A percentile compares a stretch with the other conserved stretches of the same genome.
phyloP scores from a whole-genome alignment of 2,329 filamentous ascomycete species.

The Septoria linicola region DNA sequence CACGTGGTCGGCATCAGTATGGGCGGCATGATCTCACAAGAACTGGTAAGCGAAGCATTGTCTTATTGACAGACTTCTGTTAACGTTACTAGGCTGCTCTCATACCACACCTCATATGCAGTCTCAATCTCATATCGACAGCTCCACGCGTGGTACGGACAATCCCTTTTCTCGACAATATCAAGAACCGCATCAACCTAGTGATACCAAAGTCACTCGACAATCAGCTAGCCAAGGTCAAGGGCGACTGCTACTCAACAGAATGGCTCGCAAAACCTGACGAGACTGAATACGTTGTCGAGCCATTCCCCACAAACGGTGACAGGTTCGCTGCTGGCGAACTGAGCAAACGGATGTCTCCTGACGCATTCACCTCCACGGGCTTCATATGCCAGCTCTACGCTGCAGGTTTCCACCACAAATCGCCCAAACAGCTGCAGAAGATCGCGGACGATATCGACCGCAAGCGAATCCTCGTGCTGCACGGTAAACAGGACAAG shows the following conservation, averaged over 20 bases:
- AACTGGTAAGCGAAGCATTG: slow-evolving; percentile 54
- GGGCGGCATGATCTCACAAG: slow-evolving; percentile 91
- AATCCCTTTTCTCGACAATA: slow-evolving; percentile 59
- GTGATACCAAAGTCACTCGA: slow-evolving; percentile 70
- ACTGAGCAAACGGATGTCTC: slow-evolving; percentile 66
- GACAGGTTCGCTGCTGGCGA: slow-evolving; percentile 82
- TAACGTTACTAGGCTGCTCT: slow-evolving; percentile 34
- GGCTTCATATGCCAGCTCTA: slow-evolving; percentile 76
- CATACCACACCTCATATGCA: slow-evolving; percentile 51
- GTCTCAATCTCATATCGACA: slow-evolving; percentile 53
- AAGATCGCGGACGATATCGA: slow-evolving; percentile 68
- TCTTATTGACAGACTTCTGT: neutral
- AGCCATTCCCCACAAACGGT: slow-evolving; percentile 69
- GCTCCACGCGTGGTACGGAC: slow-evolving; percentile 50
- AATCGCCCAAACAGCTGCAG: slow-evolving; percentile 64
- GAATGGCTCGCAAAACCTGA: slow-evolving; percentile 65
- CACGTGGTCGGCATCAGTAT: slow-evolving; percentile 78
- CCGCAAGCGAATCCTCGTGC: slow-evolving; percentile 69
- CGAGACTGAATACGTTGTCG: slow-evolving; percentile 43
- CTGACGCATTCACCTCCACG: slow-evolving; percentile 59
- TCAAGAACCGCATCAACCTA: slow-evolving; percentile 57
- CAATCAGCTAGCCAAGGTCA: slow-evolving; percentile 62
- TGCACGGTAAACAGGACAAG: slow-evolving; percentile 73
- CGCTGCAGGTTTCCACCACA: slow-evolving; percentile 77
- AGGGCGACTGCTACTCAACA: slow-evolving; percentile 64